Evolutionary conservation across 148 eudicot genomes (phyloP).

Genomic region (Fagopyrum esculentum): DNA sequence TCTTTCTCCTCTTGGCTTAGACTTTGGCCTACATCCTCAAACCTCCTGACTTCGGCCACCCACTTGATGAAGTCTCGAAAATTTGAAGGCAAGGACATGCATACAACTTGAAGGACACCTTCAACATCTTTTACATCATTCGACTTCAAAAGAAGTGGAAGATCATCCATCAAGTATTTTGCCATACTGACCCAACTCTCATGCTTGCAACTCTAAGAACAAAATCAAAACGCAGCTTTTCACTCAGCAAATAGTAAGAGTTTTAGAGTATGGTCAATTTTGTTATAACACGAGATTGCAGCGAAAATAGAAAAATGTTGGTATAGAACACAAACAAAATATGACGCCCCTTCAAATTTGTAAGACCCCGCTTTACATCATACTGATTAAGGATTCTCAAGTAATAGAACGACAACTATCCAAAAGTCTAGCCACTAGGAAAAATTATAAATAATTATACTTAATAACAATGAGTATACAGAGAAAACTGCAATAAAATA

Average conservation of each 20-base stretch:
- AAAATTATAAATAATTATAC: neutral
- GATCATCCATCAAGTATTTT: constrained; percentile 28
- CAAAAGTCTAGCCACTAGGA: neutral
- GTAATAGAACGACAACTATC: neutral
- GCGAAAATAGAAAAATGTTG: neutral
- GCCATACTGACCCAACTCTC: constrained; percentile 30
- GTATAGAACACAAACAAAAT: too few relatives aligned
- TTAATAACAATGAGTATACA: neutral
- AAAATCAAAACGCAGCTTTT: neutral
- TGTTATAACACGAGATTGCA: neutral
- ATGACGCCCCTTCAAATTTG: neutral
- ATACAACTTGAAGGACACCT: constrained; percentile 28
- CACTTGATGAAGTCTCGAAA: constrained; percentile 33
- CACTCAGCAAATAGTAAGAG: neutral
- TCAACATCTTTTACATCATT: constrained; percentile 28
- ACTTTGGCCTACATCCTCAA: constrained; percentile 22
- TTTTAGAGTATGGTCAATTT: neutral
- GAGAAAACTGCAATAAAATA: neutral
- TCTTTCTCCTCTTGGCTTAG: constrained; percentile 31
- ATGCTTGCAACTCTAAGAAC: constrained; percentile 32
- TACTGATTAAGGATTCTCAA: neutral
- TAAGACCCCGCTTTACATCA: neutral
- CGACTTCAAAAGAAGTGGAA: constrained; percentile 29
- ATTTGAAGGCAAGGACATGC: constrained; percentile 29
- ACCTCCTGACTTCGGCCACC: constrained; percentile 44